phyloP scores from a whole-genome alignment of 2,329 filamentous ascomycete species.

The Trichoderma afroharzianum region DNA sequence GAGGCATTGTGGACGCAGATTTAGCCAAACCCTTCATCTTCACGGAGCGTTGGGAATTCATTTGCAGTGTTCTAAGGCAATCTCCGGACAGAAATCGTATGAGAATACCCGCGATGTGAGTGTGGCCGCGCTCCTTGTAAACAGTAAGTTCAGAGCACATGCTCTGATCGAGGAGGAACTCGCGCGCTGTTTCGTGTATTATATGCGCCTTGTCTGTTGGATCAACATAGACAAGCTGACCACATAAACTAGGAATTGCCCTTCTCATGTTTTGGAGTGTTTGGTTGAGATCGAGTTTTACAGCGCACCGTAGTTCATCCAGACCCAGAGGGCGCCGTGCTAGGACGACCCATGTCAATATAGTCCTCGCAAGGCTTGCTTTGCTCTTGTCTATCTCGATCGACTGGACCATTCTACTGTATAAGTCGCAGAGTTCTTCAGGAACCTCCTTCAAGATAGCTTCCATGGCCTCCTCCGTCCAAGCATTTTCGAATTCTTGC shows the following conservation, averaged over 20 bases:
- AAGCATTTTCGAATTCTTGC: slow-evolving; percentile 8
- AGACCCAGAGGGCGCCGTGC: neutral
- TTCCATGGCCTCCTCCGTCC: slow-evolving; percentile 10
- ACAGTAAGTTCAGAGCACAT: neutral
- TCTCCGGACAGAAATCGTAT: neutral
- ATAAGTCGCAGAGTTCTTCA: neutral
- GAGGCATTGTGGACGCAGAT: neutral
- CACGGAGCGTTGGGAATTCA: neutral
- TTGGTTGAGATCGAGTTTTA: slow-evolving; percentile 7
- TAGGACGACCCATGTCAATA: slow-evolving; percentile 4
- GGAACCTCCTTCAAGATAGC: neutral
- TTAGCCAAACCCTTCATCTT: neutral
- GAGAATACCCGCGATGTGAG: neutral
- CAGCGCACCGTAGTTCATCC: neutral
- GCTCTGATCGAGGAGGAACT: neutral
- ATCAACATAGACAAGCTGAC: slow-evolving; percentile 2
- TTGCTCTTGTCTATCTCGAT: neutral
- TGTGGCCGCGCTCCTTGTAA: neutral
- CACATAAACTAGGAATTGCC: neutral
- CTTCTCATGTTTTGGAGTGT: neutral
- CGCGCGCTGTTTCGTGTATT: neutral
- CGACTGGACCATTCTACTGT: neutral
- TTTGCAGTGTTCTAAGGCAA: neutral
- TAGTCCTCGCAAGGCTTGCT: neutral
- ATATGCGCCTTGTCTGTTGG: neutral